Evolutionary conservation across 2,329 filamentous ascomycete species (phyloP), one percentile per base, ranked within the genome.

Genomic region (Hymenoscyphus repandus): DNA sequence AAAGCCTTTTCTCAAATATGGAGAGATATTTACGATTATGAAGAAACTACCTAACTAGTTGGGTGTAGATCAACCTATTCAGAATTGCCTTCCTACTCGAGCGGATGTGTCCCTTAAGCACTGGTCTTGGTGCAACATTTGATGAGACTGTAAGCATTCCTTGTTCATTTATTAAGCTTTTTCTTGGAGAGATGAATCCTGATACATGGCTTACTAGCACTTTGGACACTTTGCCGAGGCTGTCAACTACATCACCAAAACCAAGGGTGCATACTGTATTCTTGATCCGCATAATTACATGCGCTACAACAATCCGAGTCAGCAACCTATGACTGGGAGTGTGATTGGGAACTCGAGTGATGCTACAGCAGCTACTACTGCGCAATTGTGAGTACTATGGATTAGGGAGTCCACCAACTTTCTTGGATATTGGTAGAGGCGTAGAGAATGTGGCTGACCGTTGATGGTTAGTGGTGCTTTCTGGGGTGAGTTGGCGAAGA

Each of bases 211-310:
- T 6, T 2, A 33, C 20, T 22, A 65, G 50, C 72, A 77, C 60
- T 77, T 73, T 56, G 60, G 61, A 12, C 62, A 69, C 47, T 76
- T 68, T 59, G 70, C 73, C 52, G 62, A 73, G 40, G 72, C 75
- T 0, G 69, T 77, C 1, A 71, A 76, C 60, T 76, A 77, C 55
- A 73, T 77, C 55, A 77, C 74, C 1, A 58, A 68, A 31, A 74
- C 68, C 12, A 74, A 74, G 55, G 71, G 69, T 7, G 64, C 62
- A 15, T 71, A 77, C 54, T 69, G 68, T 9, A 74, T 78, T 52
- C 62, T 78, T 2, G 74, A 77, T 58, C 74, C 74, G 2, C 75
- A 77, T 64, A 77, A 76, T 60, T 75, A 77, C 59, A 77, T 77
- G 75, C 68, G 74, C 3, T 78, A 78, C 62, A 76, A 76, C 55